phyloP scores from a whole-genome alignment of 2,329 filamentous ascomycete genomes.

The Verticillium klebahnii region DNA sequence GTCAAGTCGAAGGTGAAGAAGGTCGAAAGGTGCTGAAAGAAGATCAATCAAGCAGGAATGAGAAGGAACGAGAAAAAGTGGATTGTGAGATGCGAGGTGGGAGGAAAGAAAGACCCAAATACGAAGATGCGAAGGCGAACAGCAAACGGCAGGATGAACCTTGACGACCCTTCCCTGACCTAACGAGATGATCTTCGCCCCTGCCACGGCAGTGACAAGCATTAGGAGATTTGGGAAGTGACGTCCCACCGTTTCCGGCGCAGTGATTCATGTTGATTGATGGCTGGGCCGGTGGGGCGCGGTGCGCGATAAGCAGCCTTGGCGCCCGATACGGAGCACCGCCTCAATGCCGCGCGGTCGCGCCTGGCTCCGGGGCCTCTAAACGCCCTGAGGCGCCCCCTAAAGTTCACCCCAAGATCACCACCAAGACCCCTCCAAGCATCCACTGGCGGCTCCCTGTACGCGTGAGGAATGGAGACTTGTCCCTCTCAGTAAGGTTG shows the following conservation, averaged over 20 bases:
- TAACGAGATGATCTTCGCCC: background rate
- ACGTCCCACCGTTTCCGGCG: background rate
- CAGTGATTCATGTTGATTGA: background rate
- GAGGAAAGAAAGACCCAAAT: background rate
- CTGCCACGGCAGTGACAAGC: background rate
- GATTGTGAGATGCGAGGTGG: background rate
- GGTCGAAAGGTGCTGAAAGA: background rate
- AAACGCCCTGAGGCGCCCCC: background rate
- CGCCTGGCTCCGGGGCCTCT: background rate
- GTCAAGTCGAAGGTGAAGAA: background rate
- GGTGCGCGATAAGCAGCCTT: background rate
- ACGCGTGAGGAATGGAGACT: background rate
- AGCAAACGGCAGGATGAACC: background rate
- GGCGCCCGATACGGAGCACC: background rate
- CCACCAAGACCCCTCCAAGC: background rate
- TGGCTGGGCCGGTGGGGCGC: background rate
- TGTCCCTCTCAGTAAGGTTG: background rate
- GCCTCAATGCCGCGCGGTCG: background rate
- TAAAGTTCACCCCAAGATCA: background rate
- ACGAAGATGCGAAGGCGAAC: background rate
- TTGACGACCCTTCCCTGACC: background rate
- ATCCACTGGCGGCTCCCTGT: background rate
- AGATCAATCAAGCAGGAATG: background rate
- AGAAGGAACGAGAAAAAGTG: background rate
- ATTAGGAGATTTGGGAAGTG: background rate